phyloP scores from a whole-genome alignment of 306 rosid species.

The Pyrus communis region DNA sequence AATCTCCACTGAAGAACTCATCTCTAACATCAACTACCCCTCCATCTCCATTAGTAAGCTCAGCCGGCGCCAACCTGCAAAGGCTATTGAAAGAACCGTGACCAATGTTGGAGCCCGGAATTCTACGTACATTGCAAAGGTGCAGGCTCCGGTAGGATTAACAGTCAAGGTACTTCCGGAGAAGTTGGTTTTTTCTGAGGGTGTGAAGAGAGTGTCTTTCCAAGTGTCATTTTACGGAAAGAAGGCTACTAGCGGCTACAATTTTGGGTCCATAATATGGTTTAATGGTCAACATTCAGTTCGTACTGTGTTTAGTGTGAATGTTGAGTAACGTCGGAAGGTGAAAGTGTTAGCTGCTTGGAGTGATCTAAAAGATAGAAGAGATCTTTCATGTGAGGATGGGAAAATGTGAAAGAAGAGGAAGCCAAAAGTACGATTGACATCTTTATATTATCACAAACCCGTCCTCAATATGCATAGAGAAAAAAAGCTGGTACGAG shows the following conservation, averaged over 20 bases:
- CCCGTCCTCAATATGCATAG: no score
- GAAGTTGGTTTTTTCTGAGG: conserved; percentile 46
- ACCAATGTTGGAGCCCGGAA: conserved; percentile 67
- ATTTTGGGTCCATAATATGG: conserved; percentile 78
- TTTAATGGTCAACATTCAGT: conserved; percentile 61
- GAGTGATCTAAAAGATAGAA: background rate
- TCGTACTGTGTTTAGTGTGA: conserved; percentile 56
- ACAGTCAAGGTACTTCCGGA: conserved; percentile 54
- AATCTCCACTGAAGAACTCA: conserved; percentile 51
- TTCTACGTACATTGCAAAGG: conserved; percentile 60
- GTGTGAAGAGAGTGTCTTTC: conserved; percentile 39
- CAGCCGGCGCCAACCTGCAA: conserved; percentile 26
- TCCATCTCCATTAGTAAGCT: conserved; percentile 65
- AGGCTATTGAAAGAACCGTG: conserved; percentile 52
- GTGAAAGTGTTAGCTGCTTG: background rate
- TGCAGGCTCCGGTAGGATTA: conserved; percentile 55
- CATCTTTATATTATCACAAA: background rate
- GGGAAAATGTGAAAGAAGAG: background rate
- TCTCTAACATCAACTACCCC: conserved; percentile 77
- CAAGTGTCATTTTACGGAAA: conserved; percentile 53
- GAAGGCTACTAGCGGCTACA: conserved; percentile 64
- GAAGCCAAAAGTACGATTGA: background rate
- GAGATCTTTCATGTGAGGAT: background rate
- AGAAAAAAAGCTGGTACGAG: background rate
- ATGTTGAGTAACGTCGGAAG: conserved; percentile 34